Evolutionary conservation across 768 basidiomycete species (phyloP).

Genomic region (Termitomyces sp.): DNA sequence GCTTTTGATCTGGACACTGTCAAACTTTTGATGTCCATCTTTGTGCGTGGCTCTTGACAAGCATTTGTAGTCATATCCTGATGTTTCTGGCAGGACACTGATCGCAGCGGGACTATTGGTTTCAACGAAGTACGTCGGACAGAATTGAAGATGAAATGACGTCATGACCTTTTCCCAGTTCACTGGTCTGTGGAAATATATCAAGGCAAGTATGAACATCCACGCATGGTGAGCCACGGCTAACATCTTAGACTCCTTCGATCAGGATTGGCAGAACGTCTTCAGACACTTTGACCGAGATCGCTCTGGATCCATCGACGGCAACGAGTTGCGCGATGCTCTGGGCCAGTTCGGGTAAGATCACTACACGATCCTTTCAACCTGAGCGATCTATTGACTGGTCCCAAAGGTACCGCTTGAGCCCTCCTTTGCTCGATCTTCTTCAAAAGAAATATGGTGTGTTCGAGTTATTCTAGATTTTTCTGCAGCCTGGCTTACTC

Average conservation of each 20-base stretch:
- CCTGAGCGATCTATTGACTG: background rate
- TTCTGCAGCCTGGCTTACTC: slow-evolving; percentile 19
- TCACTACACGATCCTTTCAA: background rate
- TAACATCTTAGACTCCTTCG: background rate
- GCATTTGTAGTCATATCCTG: background rate
- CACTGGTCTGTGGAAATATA: slow-evolving; percentile 76
- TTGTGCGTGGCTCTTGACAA: slow-evolving; percentile 42
- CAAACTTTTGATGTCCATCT: slow-evolving; percentile 80
- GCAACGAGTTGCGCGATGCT: slow-evolving; percentile 62
- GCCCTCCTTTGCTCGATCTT: slow-evolving; percentile 60
- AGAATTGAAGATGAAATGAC: slow-evolving; percentile 3
- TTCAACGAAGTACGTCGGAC: slow-evolving; percentile 61
- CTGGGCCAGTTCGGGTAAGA: slow-evolving; percentile 75
- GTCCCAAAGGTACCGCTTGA: slow-evolving; percentile 54
- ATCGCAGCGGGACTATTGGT: slow-evolving; percentile 75
- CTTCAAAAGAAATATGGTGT: slow-evolving; percentile 81
- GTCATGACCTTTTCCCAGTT: slow-evolving; percentile 43
- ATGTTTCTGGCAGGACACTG: slow-evolving; percentile 45
- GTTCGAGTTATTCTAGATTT: slow-evolving; percentile 10
- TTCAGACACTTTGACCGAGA: slow-evolving; percentile 86
- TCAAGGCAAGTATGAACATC: slow-evolving; percentile 46
- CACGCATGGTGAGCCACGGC: background rate
- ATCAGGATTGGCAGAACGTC: slow-evolving; percentile 78
- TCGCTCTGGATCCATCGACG: slow-evolving; percentile 76
- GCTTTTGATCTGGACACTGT: slow-evolving; percentile 87